Evolutionary conservation across 1,139 yeast genomes (phyloP).

Genomic region (Yamadazyma friedrichii): DNA sequence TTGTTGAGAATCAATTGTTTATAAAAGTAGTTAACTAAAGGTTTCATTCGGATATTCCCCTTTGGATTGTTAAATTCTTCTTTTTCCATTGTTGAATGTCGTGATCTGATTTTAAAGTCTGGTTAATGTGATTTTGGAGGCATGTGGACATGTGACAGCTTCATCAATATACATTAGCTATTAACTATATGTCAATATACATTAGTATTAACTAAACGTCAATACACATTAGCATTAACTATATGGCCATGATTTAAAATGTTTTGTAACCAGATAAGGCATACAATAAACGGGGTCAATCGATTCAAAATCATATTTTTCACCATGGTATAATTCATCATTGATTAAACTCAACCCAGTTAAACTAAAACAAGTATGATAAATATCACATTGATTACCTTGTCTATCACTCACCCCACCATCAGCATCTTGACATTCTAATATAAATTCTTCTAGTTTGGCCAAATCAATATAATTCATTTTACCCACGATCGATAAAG

Average conservation of each 20-base stretch:
- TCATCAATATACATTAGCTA: neutral
- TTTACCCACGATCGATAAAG: slow-evolving; percentile 65
- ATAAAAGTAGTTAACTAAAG: no score
- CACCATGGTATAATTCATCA: slow-evolving; percentile 26
- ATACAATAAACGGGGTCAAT: slow-evolving; percentile 89
- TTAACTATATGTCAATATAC: no score
- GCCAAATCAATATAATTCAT: slow-evolving; percentile 72
- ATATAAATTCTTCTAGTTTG: slow-evolving; percentile 62
- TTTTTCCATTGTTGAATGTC: neutral
- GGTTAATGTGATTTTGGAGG: no score
- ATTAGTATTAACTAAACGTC: neutral
- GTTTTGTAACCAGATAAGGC: slow-evolving; percentile 55
- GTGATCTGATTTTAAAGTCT: neutral
- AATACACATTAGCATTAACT: neutral
- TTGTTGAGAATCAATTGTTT: no score
- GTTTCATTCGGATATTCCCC: neutral
- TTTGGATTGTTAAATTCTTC: neutral
- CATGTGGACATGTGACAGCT: neutral
- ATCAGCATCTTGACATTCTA: slow-evolving; percentile 73
- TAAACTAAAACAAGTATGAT: slow-evolving; percentile 87
- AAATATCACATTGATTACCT: slow-evolving; percentile 89
- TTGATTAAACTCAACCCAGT: slow-evolving; percentile 82
- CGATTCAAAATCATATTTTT: slow-evolving; percentile 40
- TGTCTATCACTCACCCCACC: slow-evolving; percentile 96
- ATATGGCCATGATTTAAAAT: slow-evolving; percentile 43